Evolutionary conservation across 345 rosid species (phyloP).

Genomic region (Eucalyptus caleyi): DNA sequence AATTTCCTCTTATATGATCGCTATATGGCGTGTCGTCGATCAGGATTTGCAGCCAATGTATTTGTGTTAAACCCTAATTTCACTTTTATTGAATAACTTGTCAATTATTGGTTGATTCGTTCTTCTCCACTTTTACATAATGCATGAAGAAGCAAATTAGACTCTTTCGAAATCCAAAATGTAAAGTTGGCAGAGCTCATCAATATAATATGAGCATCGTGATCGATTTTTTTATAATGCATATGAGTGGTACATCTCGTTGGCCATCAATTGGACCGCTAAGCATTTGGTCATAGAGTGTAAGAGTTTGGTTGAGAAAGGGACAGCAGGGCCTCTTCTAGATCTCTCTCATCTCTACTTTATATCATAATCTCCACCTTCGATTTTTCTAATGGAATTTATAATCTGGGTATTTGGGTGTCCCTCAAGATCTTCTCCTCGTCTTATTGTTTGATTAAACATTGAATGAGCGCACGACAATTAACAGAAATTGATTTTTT

Average conservation of each 20-base stretch:
- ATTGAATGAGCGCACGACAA: background rate
- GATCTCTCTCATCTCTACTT: background rate
- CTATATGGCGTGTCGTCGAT: background rate
- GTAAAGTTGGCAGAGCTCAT: background rate
- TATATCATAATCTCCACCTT: background rate
- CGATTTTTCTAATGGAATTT: background rate
- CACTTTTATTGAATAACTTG: background rate
- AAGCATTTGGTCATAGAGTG: background rate
- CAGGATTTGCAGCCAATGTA: background rate
- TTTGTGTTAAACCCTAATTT: background rate
- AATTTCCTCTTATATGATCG: background rate
- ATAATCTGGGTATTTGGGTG: background rate
- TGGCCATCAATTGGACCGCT: background rate
- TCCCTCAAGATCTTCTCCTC: background rate
- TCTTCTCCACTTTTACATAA: background rate
- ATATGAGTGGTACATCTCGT: background rate
- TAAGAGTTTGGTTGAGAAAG: background rate
- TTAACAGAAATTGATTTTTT: background rate
- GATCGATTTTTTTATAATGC: background rate
- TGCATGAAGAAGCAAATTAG: background rate
- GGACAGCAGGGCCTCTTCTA: background rate
- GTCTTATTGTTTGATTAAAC: background rate
- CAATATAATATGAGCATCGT: background rate
- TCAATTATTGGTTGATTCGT: background rate
- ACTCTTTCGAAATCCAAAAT: background rate